These are phyloP conservation scores for Stemphylium lycopersici DNA, from an alignment of 2,329 filamentous ascomycete genomes.

Conservation along the genomic window DNA sequence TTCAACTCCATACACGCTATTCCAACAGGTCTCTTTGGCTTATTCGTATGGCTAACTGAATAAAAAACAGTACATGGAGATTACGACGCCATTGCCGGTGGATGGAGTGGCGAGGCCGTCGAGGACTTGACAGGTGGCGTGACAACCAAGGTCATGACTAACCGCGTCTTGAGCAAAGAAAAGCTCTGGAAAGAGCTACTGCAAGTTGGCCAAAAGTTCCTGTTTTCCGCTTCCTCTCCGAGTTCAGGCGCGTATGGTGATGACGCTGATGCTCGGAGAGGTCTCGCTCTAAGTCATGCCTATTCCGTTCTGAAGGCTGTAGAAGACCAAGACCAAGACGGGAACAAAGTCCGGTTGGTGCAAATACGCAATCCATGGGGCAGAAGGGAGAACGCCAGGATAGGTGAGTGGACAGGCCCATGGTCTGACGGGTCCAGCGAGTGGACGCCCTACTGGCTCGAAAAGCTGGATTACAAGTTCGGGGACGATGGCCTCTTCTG, in stretches of 20 bases:
- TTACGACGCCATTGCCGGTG: constrained; percentile 74
- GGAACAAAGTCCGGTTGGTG: constrained; percentile 59
- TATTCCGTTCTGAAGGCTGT: constrained; percentile 64
- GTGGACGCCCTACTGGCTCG: constrained; percentile 81
- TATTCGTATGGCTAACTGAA: background rate
- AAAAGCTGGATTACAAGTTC: constrained; percentile 73
- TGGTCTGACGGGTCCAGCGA: constrained; percentile 84
- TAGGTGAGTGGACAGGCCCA: constrained; percentile 74
- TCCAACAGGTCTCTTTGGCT: background rate
- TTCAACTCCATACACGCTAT: too few species aligned
- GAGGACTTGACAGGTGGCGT: constrained; percentile 71
- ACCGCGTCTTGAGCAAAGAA: constrained; percentile 76
- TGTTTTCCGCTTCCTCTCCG: constrained; percentile 66
- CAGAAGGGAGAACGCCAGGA: constrained; percentile 52
- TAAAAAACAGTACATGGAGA: constrained; percentile 69
- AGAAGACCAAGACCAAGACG: constrained; percentile 56
- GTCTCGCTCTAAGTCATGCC: constrained; percentile 54
- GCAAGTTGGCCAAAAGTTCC: constrained; percentile 75
- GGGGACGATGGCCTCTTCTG: constrained; percentile 74
- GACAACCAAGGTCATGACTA: constrained; percentile 69
- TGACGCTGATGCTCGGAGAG: constrained; percentile 62
- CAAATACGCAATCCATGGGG: constrained; percentile 80
- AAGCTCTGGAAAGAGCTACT: constrained; percentile 83
- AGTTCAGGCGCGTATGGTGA: constrained; percentile 60
- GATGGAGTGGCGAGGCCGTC: constrained; percentile 62